phyloP scores from a whole-genome alignment of 257 asterid genomes.

The Forsythia viridissima region DNA sequence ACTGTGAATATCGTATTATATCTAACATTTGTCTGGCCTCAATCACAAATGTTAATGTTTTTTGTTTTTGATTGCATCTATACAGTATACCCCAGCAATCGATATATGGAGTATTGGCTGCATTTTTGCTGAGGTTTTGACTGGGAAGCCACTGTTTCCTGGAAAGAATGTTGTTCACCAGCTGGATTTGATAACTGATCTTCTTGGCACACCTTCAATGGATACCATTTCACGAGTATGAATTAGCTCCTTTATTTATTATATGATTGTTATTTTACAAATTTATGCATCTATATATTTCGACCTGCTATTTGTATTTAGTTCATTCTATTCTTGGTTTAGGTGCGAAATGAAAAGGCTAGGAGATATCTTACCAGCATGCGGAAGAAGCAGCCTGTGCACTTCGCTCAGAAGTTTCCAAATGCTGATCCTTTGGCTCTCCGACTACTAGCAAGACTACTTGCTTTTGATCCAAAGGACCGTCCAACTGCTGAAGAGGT shows the following conservation, averaged over 20 bases:
- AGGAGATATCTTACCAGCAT: slow-evolving; percentile 76
- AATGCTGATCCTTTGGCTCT: slow-evolving; percentile 80
- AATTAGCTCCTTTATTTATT: slow-evolving; percentile 9
- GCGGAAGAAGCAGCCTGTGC: slow-evolving; percentile 76
- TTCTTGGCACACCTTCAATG: slow-evolving; percentile 87
- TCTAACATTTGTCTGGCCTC: neutral
- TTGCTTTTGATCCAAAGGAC: slow-evolving; percentile 89
- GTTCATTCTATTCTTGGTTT: slow-evolving; percentile 22
- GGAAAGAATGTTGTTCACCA: slow-evolving; percentile 94
- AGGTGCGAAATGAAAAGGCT: slow-evolving; percentile 93
- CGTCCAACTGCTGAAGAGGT: slow-evolving; percentile 93
- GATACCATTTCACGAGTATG: slow-evolving; percentile 77
- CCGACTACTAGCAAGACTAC: slow-evolving; percentile 66
- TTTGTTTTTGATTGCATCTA: slow-evolving; percentile 5
- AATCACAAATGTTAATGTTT: slow-evolving; percentile 6
- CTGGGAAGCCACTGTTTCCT: slow-evolving; percentile 85
- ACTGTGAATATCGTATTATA: neutral
- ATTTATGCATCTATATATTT: neutral
- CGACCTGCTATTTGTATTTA: slow-evolving; percentile 6
- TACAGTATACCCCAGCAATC: slow-evolving; percentile 94
- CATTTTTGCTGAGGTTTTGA: slow-evolving; percentile 88
- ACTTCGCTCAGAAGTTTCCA: slow-evolving; percentile 73
- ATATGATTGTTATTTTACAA: neutral
- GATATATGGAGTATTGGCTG: slow-evolving; percentile 97
- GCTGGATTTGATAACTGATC: slow-evolving; percentile 87